Conservation (phyloP, 257 asterid species). For the Solanum tacnaense region DNA sequence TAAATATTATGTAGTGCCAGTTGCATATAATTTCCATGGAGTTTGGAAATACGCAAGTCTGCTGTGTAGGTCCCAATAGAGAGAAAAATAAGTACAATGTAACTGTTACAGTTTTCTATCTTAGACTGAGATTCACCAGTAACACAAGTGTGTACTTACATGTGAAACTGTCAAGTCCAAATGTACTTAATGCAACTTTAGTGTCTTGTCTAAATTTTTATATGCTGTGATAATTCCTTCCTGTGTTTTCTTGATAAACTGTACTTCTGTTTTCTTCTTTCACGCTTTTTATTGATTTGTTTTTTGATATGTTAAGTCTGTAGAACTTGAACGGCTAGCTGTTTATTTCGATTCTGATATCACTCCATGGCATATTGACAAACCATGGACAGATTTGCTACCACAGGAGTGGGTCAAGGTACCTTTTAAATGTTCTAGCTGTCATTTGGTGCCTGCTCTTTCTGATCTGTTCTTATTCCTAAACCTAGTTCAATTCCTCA, state of each 20-base stretch:
- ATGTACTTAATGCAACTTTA: background rate
- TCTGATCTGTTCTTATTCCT: slow-evolving; percentile 5
- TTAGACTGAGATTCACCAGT: background rate
- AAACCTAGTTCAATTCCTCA: slow-evolving; percentile 19
- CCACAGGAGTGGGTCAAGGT: slow-evolving; percentile 93
- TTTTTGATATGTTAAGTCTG: slow-evolving; percentile 46
- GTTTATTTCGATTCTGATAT: slow-evolving; percentile 82
- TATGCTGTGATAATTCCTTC: background rate
- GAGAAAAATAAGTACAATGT: background rate
- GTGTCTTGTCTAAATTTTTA: background rate
- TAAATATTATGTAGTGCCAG: background rate
- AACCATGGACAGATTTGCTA: slow-evolving; percentile 72
- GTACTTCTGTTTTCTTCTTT: background rate
- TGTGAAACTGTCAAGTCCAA: background rate
- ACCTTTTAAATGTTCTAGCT: slow-evolving; percentile 10
- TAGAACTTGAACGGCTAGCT: slow-evolving; percentile 83
- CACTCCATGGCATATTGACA: slow-evolving; percentile 60
- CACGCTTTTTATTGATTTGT: slow-evolving; percentile 1
- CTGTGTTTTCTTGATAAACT: background rate
- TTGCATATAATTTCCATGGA: background rate
- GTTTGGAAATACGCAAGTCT: background rate
- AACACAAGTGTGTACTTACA: background rate
- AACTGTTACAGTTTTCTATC: background rate
- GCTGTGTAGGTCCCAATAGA: background rate
- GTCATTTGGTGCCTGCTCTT: slow-evolving; percentile 2